Conservation (phyloP, 257 asterid genomes). For the Datura wrightii region DNA sequence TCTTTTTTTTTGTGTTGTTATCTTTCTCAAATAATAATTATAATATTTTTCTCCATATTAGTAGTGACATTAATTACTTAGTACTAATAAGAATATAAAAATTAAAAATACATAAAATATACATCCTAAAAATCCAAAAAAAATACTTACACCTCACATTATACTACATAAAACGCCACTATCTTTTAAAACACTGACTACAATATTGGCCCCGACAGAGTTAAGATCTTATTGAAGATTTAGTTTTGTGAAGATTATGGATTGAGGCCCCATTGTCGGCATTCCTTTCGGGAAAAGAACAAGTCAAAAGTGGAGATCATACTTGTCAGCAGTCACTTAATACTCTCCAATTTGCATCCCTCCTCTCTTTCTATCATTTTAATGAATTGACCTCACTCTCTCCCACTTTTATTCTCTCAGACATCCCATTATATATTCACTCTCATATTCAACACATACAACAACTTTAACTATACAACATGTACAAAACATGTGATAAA, state of each 20-base stretch:
- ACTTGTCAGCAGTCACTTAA: constrained; percentile 23
- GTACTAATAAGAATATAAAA: no score
- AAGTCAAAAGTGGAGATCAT: neutral
- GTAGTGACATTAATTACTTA: no score
- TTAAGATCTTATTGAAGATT: neutral
- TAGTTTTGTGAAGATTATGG: neutral
- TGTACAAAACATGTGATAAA: neutral
- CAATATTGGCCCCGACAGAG: no score
- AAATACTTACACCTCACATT: no score
- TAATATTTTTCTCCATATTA: no score
- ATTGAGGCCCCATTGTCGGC: constrained; percentile 5
- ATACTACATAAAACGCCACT: no score
- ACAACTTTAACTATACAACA: neutral
- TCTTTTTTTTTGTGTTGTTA: no score
- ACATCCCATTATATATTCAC: neutral
- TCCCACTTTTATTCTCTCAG: neutral
- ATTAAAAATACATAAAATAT: no score
- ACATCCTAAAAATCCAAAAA: no score
- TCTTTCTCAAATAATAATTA: no score
- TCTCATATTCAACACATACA: neutral
- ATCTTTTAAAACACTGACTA: no score
- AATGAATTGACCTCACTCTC: constrained; percentile 3
- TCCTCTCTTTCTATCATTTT: neutral
- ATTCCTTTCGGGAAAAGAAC: neutral
- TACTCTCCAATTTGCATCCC: constrained; percentile 26